Conservation (phyloP, 2,329 filamentous ascomycete genomes). For the Chaetomium sp. region DNA sequence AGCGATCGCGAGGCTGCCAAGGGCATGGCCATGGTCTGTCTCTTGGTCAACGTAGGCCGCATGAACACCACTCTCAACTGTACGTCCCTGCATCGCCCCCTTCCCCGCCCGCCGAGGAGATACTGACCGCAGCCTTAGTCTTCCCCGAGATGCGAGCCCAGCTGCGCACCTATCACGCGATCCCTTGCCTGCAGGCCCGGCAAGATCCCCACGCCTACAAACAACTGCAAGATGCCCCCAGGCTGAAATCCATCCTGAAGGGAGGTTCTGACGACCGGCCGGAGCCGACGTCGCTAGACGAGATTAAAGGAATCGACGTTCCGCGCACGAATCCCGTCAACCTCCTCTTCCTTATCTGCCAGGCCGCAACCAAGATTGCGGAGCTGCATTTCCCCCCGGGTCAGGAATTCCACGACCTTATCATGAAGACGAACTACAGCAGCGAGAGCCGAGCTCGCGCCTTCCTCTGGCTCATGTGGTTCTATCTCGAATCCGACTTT, state of each 20-base stretch:
- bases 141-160: constrained; percentile 99
- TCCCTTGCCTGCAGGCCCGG: constrained; percentile 91
- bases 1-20: constrained; percentile 90
- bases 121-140: constrained; percentile 58
- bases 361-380: constrained; percentile 86
- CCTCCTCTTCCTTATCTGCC: constrained; percentile 90
- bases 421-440: constrained; percentile 84
- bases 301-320: constrained; percentile 68
- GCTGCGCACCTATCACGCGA: constrained; percentile 95
- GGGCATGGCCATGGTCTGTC: constrained; percentile 98
- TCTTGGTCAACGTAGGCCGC: constrained; percentile 92
- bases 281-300: constrained; percentile 81
- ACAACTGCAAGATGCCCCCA: constrained; percentile 92
- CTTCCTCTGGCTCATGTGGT: constrained; percentile 99
- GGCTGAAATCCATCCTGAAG: constrained; percentile 95
- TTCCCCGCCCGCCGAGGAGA: constrained; percentile 4
- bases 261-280: constrained; percentile 87
- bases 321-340: constrained; percentile 94
- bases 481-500: constrained; percentile 96
- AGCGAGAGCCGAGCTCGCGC: constrained; percentile 82
- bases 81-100: constrained; percentile 48
- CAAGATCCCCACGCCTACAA: constrained; percentile 97
- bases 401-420: constrained; percentile 91
- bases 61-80: constrained; percentile 99
- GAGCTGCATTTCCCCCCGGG: constrained; percentile 86